Base-by-base conservation (phyloP, 257 asterid genomes). In the Solanum phureja region DNA sequence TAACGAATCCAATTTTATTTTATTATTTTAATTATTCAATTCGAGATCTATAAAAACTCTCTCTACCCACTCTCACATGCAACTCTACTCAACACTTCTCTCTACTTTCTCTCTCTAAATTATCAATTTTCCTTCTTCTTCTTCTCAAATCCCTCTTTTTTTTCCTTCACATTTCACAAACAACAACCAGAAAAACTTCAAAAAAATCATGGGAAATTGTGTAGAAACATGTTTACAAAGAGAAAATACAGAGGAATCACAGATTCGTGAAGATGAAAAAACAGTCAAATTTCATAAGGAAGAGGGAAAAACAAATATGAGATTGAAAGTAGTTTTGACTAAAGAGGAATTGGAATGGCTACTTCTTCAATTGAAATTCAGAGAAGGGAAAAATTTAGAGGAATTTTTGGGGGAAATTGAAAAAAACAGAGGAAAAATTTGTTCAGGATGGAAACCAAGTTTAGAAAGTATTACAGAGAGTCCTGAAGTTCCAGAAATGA, bases 331-430 rank as follows among this genome's bases (percentile, higher is more conserved):
- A 3, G 92, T 95, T 27, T 56, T 95, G 66, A 93, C 94, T 5
- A 95, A 94, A 89, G 94, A 94, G 33, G 98, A 95, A 82, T 37
- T 94, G 11, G 96, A 93, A 11, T 92, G 94, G 96, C 88, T 95
- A 5, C 21, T 94, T 90, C 23, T 69, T 4, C 87, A 94, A 89
- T 91, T 95, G 34, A 88, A 93, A 83, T 86, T 86, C 1, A 86
- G 29, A 81, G 86, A 89, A 71, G 95, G 92, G 9, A 92, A 87
- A 84, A 91, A 90, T 14, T 77, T 95, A 8, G 98, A 94, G 82
- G 93, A 93, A 85, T 77, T 95, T 23, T 89, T 95, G 88, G 91
- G 56, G 23, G 96, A 93, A 90, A 94, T 95, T 49, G 93, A 91
- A 21, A 89, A 89, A 82, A 94, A 98, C 87, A 87, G 91, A 34